Evolutionary conservation across 2,329 filamentous ascomycete genomes (phyloP), one percentile per base, ranked within the genome.

Genomic region (Ascochyta koolunga): DNA sequence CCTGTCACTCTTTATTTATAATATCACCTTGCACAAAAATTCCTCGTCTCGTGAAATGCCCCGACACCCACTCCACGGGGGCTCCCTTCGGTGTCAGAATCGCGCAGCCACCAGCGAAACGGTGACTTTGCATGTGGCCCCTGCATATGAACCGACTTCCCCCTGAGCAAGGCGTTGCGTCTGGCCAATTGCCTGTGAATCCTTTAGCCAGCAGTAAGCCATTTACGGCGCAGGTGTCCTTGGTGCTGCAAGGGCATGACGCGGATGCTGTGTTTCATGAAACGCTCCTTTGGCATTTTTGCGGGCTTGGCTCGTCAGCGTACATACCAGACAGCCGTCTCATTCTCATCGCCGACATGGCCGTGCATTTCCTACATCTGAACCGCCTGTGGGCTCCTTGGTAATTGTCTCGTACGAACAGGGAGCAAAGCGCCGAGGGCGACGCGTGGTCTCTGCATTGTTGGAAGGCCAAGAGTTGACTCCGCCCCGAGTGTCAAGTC

Each of bases 111-210:
- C 31, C 22, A 48, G 42, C 32, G 43, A 56, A 56, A 56, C 53
- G 53, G 53, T 40, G 47, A 51, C 47, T 50, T 50, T 35, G 49
- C 29, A 50, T 31, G 47, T 35, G 42, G 47, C 56, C 51, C 56
- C 56, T 58, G 56, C 56, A 53, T 55, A 41, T 49, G 29, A 49
- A 32, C 39, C 44, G 56, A 32, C 48, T 47, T 62, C 60, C 65
- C 65, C 65, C 65, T 68, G 64, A 67, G 56, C 52, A 48, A 51
- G 54, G 48, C 57, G 42, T 59, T 48, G 47, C 37, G 57, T 62
- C 59, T 64, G 49, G 65, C 65, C 65, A 67, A 67, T 68, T 43
- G 60, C 19, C 18, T 47, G 63, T 63, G 63, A 61, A 58, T 58
- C 43, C 48, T 32, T 40, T 41, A 45, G 51, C 54, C 22, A 32